Conservation (phyloP, 768 basidiomycete genomes). For the Serendipita sp. region DNA sequence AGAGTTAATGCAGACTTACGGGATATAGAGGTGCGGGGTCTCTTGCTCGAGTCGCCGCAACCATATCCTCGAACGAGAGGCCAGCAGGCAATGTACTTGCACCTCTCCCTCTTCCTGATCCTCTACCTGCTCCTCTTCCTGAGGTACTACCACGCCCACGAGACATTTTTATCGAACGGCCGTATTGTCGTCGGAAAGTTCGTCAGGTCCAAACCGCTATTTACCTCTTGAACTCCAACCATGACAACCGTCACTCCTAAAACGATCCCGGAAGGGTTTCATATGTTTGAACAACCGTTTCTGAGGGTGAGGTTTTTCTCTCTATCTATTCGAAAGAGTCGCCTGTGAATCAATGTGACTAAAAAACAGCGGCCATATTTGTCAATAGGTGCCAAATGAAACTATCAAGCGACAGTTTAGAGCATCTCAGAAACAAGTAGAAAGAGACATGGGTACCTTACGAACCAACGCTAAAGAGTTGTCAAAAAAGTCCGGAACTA, state of each 20-base stretch:
- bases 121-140: not conserved
- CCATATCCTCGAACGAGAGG: not conserved
- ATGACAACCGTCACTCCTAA: not conserved
- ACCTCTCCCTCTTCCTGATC: not conserved
- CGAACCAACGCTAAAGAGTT: conserved; percentile 46
- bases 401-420: conserved; percentile 81
- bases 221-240: not conserved
- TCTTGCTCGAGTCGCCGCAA: not conserved
- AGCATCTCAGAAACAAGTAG: conserved; percentile 62
- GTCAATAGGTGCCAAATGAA: conserved; percentile 67
- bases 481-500: conserved; percentile 28
- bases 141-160: not conserved
- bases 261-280: conserved; percentile 36
- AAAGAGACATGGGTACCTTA: conserved; percentile 55
- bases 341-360: not conserved
- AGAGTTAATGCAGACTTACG: not conserved
- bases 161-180: not conserved
- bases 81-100: not conserved
- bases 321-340: not conserved
- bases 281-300: conserved; percentile 79
- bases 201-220: not conserved
- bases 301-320: conserved; percentile 38
- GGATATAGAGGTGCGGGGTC: conserved; percentile 3
- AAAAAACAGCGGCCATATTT: not conserved
- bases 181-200: not conserved